These are phyloP conservation scores for Rhodotorula mucilaginosa DNA, from an alignment of 1,284 basidiomycete species.

Conservation along the genomic window DNA sequence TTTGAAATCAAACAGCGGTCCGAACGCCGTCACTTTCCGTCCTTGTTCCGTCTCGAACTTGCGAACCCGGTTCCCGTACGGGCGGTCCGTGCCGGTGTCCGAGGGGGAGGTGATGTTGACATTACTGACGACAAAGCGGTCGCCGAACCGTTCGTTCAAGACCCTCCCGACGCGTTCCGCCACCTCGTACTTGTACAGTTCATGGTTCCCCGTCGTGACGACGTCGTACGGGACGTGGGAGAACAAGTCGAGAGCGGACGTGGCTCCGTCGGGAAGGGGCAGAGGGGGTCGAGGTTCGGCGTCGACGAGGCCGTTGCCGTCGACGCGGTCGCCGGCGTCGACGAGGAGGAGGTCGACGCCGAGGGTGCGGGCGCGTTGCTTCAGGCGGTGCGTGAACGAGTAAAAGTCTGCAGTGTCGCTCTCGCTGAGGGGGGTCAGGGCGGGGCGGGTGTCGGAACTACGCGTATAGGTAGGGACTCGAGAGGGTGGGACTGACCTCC, in stretches of 20 bases:
- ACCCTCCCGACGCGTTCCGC: conserved; percentile 38
- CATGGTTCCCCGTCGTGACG: conserved; percentile 28
- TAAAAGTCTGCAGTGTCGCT: conserved; percentile 31
- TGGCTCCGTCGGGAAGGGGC: conserved; percentile 22
- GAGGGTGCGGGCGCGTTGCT: conserved; percentile 31
- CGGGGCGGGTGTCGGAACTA: no score
- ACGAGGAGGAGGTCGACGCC: conserved; percentile 45
- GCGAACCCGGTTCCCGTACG: conserved; percentile 40
- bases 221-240: conserved; percentile 42
- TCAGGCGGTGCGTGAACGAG: conserved; percentile 40
- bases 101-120: conserved; percentile 32
- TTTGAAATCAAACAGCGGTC: conserved; percentile 45
- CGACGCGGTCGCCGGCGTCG: conserved; percentile 44
- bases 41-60: conserved; percentile 43
- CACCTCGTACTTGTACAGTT: conserved; percentile 43
- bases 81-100: conserved; percentile 1
- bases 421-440: no score
- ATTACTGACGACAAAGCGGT: conserved; percentile 26
- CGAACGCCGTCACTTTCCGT: conserved; percentile 45
- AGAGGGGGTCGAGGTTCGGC: conserved; percentile 23
- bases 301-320: conserved; percentile 46
- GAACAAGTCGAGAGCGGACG: conserved; percentile 39
- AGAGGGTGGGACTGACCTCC: conserved; percentile 3
- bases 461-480: neutral
- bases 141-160: conserved; percentile 33